Conservation (phyloP, 2,329 filamentous ascomycete species). For the Pseudogymnoascus sp. region DNA sequence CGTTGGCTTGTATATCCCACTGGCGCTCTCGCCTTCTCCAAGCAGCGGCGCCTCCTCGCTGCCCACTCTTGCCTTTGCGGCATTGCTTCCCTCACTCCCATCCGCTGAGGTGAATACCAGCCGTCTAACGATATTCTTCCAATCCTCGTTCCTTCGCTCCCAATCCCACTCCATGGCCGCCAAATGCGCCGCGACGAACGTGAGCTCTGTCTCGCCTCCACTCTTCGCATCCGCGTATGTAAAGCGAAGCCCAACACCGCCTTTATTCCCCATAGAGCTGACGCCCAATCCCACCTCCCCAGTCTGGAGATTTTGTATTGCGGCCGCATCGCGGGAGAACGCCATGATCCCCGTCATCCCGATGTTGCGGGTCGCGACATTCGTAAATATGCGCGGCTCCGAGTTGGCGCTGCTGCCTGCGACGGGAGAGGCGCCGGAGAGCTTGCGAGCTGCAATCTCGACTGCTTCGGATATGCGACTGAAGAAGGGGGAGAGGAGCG, state of each 20-base stretch:
- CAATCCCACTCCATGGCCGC: constrained; percentile 80
- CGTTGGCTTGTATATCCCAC: constrained; percentile 60
- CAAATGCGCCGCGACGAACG: constrained; percentile 82
- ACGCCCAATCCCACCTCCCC: constrained; percentile 79
- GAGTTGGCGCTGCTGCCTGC: constrained; percentile 17
- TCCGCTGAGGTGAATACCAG: constrained; percentile 59
- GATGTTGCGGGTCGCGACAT: constrained; percentile 64
- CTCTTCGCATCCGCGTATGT: constrained; percentile 42
- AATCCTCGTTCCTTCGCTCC: constrained; percentile 73
- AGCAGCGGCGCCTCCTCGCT: constrained; percentile 37
- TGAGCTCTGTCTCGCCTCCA: constrained; percentile 52
- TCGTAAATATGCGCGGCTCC: constrained; percentile 51
- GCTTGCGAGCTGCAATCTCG: constrained; percentile 51
- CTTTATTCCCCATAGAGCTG: constrained; percentile 91
- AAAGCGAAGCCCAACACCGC: constrained; percentile 73
- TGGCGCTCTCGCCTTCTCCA: constrained; percentile 41
- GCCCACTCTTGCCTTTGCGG: constrained; percentile 16
- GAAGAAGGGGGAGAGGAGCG: constrained; percentile 71
- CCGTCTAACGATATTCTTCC: constrained; percentile 73
- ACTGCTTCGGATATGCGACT: constrained; percentile 64
- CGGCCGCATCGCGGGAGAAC: constrained; percentile 60
- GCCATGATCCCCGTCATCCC: constrained; percentile 89
- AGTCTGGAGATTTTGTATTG: constrained; percentile 61
- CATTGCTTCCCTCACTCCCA: constrained; percentile 26
- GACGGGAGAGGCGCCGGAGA: constrained; percentile 18